These are phyloP conservation scores for Otatea glauca DNA, from an alignment of 176 grass and related monocot genomes.

Conservation along the genomic window DNA sequence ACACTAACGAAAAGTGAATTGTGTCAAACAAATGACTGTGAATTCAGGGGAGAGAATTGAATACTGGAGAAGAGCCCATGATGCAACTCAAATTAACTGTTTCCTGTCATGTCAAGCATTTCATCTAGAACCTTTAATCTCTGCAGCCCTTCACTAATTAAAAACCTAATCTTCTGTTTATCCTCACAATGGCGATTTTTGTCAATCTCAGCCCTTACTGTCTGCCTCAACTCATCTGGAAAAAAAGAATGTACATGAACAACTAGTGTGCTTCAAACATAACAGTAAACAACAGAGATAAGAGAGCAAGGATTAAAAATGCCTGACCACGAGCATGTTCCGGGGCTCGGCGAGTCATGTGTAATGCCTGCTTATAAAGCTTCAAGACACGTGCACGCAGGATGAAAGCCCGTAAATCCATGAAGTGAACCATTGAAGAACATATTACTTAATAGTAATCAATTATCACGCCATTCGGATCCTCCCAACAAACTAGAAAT, in stretches of 20 bases:
- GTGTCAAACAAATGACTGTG: neutral
- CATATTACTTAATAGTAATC: conserved; percentile 27
- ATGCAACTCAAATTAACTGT: conserved; percentile 48
- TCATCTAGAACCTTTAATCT: conserved; percentile 91
- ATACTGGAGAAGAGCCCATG: neutral
- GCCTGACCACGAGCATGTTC: conserved; percentile 58
- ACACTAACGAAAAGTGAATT: neutral
- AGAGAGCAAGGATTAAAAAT: conserved; percentile 18
- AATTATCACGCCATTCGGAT: conserved; percentile 27
- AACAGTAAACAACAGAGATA: conserved; percentile 17
- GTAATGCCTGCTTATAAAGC: conserved; percentile 76
- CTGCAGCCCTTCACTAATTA: conserved; percentile 84
- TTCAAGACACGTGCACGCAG: conserved; percentile 70
- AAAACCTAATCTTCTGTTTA: conserved; percentile 80
- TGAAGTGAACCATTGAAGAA: conserved; percentile 54
- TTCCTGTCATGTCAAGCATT: conserved; percentile 88
- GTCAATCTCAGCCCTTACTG: conserved; percentile 77
- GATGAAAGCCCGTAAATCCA: conserved; percentile 83
- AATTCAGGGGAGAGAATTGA: conserved; percentile 19
- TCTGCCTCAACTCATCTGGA: conserved; percentile 78
- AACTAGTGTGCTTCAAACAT: conserved; percentile 23
- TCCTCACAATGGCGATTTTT: conserved; percentile 80
- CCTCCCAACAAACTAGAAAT: neutral
- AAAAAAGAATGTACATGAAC: conserved; percentile 30
- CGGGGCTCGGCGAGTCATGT: conserved; percentile 60